phyloP scores from a whole-genome alignment of 2,329 filamentous ascomycete genomes.

The Colletotrichum plurivorum region DNA sequence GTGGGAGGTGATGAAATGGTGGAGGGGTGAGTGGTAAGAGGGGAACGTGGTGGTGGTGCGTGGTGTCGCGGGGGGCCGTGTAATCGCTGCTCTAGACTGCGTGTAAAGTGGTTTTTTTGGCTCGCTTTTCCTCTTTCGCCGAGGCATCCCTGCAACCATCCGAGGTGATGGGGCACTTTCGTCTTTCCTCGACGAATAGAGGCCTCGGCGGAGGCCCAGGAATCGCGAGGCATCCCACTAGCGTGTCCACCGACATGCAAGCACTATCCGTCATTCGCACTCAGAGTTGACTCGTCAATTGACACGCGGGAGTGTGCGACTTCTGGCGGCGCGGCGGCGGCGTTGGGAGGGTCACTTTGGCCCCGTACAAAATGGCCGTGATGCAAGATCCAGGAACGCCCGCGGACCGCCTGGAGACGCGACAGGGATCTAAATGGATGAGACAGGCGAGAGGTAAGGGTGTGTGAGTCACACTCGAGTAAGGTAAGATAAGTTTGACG shows the following conservation, averaged over 20 bases:
- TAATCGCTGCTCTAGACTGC: conserved; percentile 44
- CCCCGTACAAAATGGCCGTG: conserved; percentile 20
- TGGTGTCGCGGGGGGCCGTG: conserved; percentile 41
- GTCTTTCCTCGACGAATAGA: conserved; percentile 33
- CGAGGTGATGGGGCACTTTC: conserved; percentile 33
- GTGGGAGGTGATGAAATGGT: no score
- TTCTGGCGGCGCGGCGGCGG: conserved; percentile 21
- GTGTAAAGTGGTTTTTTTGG: conserved; percentile 53
- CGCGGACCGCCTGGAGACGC: conserved; percentile 32
- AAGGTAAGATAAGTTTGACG: conserved; percentile 20
- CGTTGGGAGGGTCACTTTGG: conserved; percentile 15
- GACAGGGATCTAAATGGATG: conserved; percentile 41
- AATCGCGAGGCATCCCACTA: conserved; percentile 37
- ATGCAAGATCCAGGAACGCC: conserved; percentile 43
- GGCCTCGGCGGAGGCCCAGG: conserved; percentile 19
- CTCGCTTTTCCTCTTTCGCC: conserved; percentile 28
- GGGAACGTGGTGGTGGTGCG: conserved; percentile 15
- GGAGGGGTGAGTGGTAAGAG: no score
- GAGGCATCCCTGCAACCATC: conserved; percentile 46
- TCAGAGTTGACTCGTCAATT: conserved; percentile 41
- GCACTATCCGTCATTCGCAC: conserved; percentile 26
- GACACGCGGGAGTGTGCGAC: conserved; percentile 1
- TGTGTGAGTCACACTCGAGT: conserved; percentile 39
- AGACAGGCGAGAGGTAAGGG: conserved; percentile 42
- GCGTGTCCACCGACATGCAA: conserved; percentile 39